Evolutionary conservation across 371 early-diverging fungal genomes (phyloP).

Genomic region (Mortierella sp.): DNA sequence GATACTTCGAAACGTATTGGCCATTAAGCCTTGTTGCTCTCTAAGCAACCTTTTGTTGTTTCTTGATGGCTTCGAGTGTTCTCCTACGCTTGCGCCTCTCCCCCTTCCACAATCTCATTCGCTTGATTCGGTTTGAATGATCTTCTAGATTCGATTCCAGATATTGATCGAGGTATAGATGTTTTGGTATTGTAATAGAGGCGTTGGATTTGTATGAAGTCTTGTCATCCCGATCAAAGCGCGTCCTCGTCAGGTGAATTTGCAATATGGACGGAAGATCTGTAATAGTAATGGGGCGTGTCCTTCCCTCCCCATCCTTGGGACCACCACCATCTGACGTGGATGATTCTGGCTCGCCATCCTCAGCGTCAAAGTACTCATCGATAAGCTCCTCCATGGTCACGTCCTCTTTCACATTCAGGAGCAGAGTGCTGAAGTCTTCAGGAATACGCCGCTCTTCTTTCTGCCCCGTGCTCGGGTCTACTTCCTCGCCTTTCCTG

Average conservation of each 20-base stretch:
- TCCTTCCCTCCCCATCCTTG: neutral
- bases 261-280: constrained; percentile 59
- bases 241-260: constrained; percentile 59
- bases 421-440: constrained; percentile 27
- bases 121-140: constrained; percentile 20
- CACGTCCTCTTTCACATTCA: constrained; percentile 27
- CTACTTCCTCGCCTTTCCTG: constrained; percentile 12
- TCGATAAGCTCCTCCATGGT: constrained; percentile 55
- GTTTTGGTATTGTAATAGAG: constrained; percentile 34
- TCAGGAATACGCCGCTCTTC: constrained; percentile 19
- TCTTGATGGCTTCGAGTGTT: constrained; percentile 16
- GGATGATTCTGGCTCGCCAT: neutral
- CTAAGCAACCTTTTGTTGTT: constrained; percentile 6
- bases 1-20: no score
- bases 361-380: constrained; percentile 47
- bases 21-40: no score
- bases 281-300: constrained; percentile 37
- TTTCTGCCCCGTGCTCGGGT: constrained; percentile 2
- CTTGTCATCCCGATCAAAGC: constrained; percentile 51
- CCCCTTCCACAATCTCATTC: constrained; percentile 29
- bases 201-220: constrained; percentile 56
- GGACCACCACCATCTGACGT: neutral
- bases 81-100: constrained; percentile 13
- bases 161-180: constrained; percentile 49
- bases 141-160: constrained; percentile 29